A percentile compares a stretch with the other conserved stretches of the same genome.
Evolutionary conservation across 345 rosid species (phyloP).

Genomic region (Ceriops zippeliana): DNA sequence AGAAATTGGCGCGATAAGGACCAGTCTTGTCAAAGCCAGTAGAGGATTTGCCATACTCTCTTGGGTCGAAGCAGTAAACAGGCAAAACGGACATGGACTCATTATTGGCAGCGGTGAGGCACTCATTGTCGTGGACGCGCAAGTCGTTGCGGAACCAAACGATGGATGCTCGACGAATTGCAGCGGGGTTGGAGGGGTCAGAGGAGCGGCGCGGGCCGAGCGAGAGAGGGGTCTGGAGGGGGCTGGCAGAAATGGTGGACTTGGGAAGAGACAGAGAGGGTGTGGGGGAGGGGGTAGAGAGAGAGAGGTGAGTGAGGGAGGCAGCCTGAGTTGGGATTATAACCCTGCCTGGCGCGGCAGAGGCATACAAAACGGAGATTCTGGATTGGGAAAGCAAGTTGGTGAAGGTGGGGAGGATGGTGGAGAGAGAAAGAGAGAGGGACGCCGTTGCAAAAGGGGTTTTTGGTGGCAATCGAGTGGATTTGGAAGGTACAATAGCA

Average conservation of each 20-base stretch:
- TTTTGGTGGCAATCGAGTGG: slow-evolving; percentile 16
- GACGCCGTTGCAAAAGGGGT: slow-evolving; percentile 65
- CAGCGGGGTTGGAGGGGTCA: slow-evolving; percentile 83
- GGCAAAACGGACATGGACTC: slow-evolving; percentile 86
- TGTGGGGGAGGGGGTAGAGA: slow-evolving; percentile 39
- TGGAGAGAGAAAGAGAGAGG: slow-evolving; percentile 47
- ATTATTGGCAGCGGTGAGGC: slow-evolving; percentile 69
- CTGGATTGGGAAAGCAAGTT: slow-evolving; percentile 53
- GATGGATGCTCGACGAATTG: slow-evolving; percentile 74
- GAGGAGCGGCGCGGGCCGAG: slow-evolving; percentile 81
- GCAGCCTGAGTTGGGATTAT: slow-evolving; percentile 72
- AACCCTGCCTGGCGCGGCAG: slow-evolving; percentile 54
- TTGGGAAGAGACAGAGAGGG: slow-evolving; percentile 54
- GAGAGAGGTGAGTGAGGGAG: slow-evolving; percentile 51
- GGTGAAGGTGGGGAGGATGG: slow-evolving; percentile 41
- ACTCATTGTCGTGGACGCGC: slow-evolving; percentile 90
- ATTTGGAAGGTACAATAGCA: slow-evolving; percentile 32
- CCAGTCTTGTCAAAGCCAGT: slow-evolving; percentile 92
- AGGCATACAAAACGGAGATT: slow-evolving; percentile 36
- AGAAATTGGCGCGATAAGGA: slow-evolving; percentile 75
- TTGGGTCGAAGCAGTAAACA: slow-evolving; percentile 94
- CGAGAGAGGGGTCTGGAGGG: slow-evolving; percentile 77
- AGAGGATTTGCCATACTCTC: slow-evolving; percentile 85
- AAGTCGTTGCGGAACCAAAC: slow-evolving; percentile 96
- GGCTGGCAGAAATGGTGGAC: slow-evolving; percentile 77